Evolutionary conservation across 371 early-diverging fungal genomes (phyloP), one percentile per base, ranked within the genome.

Genomic region (Blakeslea trispora): DNA sequence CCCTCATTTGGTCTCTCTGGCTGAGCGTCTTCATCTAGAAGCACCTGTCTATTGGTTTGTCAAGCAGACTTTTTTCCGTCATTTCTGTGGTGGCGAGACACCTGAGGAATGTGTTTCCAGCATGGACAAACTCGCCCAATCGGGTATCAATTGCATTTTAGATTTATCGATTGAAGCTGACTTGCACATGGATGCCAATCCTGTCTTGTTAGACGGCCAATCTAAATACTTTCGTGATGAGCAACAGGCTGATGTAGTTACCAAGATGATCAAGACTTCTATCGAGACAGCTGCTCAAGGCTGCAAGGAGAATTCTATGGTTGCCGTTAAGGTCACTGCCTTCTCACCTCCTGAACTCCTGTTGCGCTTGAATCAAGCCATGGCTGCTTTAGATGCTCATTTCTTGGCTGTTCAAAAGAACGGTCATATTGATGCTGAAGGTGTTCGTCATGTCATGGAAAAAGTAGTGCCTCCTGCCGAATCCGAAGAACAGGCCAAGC

Each of bases 31-130:
- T 37, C 74, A 80, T n/a, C 46, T 92, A 32, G 67, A 81, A 19
- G 59, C 71, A 2, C 77, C 81, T 7, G 72, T 82, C 10, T 83
- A 93, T 65, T 84, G 81, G 66, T 66, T 91, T n/a, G 77, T 95
- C 53, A 88, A 86, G 69, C 77, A 81, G 40, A 93, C 95, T 14
- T 92, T 95, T 74, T 96, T 95, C 75, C 81, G 80, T 28, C 92
- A 92, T 58, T 96, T 96, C 71, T 95, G 95, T 67, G 96, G 94
- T 41, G 98, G 98, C 54, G 97, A 98, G 72, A 87, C 88, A 15
- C 81, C 90, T 28, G 85, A 84, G 13, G 95, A 95, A 63, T 91
- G 94, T 55, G 74, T 87, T 9, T 85, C 87, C n/a, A 86, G 87
- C 15, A 95, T 98, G 92, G 80, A 81, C 39, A 48, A 63, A 19